These are phyloP conservation scores for Aspergillus uvarum DNA, from an alignment of 2,329 filamentous ascomycete genomes.

Conservation along the genomic window DNA sequence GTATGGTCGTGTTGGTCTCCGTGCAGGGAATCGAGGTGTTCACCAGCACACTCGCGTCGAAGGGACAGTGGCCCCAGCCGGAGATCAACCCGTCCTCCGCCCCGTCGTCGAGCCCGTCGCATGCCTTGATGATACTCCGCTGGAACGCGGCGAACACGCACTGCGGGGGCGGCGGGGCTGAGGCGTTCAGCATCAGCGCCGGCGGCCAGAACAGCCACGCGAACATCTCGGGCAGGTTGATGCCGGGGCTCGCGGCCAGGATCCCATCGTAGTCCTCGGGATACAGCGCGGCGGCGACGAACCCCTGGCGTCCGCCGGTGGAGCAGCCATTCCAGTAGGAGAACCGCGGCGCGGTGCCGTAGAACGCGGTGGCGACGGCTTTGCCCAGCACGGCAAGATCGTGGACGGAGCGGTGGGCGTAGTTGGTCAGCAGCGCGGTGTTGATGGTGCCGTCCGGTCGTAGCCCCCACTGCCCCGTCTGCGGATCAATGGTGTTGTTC, in stretches of 20 bases:
- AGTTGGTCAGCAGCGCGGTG: conserved; percentile 1
- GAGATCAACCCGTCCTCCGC: conserved; percentile 27
- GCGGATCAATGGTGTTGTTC: background rate
- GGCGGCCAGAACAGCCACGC: conserved; percentile 15
- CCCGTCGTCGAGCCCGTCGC: conserved; percentile 30
- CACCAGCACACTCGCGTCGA: background rate
- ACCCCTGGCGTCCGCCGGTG: conserved; percentile 21
- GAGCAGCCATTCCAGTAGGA: conserved; percentile 20
- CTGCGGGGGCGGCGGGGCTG: conserved; percentile 1
- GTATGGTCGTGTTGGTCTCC: background rate
- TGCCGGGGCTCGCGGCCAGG: conserved; percentile 21
- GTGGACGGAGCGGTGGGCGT: conserved; percentile 4
- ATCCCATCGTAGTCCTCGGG: conserved; percentile 28
- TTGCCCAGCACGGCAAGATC: conserved; percentile 9
- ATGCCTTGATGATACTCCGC: conserved; percentile 14
- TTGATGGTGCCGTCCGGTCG: conserved; percentile 2
- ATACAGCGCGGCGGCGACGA: conserved; percentile 19
- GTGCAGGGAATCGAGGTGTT: background rate
- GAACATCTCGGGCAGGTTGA: conserved; percentile 13
- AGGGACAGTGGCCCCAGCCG: conserved; percentile 8
- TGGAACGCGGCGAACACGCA: conserved; percentile 17
- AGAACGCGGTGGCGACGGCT: conserved; percentile 7
- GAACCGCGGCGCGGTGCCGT: background rate
- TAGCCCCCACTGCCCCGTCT: background rate
- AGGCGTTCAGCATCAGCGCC: conserved; percentile 12